Evolutionary conservation across 2,329 filamentous ascomycete genomes (phyloP).

Genomic region (Colletotrichum phormii): DNA sequence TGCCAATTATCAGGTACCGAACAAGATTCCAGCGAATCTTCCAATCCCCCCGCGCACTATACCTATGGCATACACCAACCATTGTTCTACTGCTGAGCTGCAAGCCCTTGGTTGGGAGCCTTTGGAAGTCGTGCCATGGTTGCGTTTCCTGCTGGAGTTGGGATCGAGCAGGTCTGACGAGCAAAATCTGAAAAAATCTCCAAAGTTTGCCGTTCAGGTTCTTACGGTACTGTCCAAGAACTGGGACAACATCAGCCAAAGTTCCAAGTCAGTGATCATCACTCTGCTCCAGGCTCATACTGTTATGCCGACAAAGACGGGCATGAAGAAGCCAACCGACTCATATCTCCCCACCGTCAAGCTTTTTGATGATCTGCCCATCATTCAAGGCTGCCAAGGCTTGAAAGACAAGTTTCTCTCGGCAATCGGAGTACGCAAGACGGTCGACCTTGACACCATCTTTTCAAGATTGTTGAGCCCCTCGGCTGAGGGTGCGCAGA

Average conservation of each 20-base stretch:
- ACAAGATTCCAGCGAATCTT: conserved; percentile 82
- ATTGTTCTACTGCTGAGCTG: conserved; percentile 74
- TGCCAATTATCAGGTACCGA: conserved; percentile 78
- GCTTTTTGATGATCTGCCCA: conserved; percentile 92
- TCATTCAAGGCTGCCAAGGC: conserved; percentile 78
- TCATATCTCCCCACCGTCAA: conserved; percentile 95
- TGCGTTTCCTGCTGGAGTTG: conserved; percentile 81
- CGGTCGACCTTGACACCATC: conserved; percentile 92
- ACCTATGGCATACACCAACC: conserved; percentile 84
- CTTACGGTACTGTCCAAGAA: conserved; percentile 86
- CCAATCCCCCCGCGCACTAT: conserved; percentile 86
- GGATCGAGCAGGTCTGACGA: conserved; percentile 68
- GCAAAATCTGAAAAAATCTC: conserved; percentile 77
- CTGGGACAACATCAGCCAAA: conserved; percentile 82
- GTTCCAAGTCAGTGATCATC: conserved; percentile 74
- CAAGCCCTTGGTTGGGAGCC: conserved; percentile 88
- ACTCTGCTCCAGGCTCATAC: conserved; percentile 74
- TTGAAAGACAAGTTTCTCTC: conserved; percentile 92
- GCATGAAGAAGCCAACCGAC: conserved; percentile 87
- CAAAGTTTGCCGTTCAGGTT: conserved; percentile 81
- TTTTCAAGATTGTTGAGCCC: conserved; percentile 84
- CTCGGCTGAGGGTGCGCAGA: conserved; percentile 64
- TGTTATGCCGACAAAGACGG: conserved; percentile 89
- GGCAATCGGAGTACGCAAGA: conserved; percentile 91
- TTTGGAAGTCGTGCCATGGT: conserved; percentile 86